phyloP scores from a whole-genome alignment of 192 early-diverging fungal species.

The Coemansia sp. region DNA sequence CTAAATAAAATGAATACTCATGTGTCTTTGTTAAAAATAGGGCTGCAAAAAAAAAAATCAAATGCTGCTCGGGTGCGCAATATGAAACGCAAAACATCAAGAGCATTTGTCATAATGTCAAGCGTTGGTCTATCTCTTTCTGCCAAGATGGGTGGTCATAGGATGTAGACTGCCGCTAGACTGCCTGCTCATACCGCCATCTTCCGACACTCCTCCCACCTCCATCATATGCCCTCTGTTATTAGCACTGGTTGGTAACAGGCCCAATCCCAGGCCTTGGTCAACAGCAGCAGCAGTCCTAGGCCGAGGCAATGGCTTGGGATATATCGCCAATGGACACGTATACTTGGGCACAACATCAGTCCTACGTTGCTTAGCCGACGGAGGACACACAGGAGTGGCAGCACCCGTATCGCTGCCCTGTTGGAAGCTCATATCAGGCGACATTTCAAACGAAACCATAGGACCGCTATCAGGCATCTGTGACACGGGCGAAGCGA shows the following conservation, averaged over 20 bases:
- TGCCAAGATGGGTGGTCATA: slow-evolving; percentile 26
- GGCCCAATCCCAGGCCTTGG: not conserved
- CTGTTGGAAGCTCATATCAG: slow-evolving; percentile 21
- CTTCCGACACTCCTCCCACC: slow-evolving; percentile 18
- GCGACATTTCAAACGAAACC: slow-evolving; percentile 39
- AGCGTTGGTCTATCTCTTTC: not conserved
- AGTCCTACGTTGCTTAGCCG: not conserved
- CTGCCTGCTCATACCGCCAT: slow-evolving; percentile 17
- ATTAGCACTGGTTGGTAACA: not conserved
- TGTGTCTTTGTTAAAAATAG: slow-evolving; percentile 6
- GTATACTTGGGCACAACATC: slow-evolving; percentile 8
- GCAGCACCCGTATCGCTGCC: not conserved
- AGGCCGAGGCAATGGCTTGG: slow-evolving; percentile 47
- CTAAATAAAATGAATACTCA: not conserved
- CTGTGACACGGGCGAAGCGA: not conserved
- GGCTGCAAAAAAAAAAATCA: slow-evolving; percentile 1
- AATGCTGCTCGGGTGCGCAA: not conserved
- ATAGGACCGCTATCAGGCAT: slow-evolving; percentile 20
- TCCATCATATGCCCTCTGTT: slow-evolving; percentile 12
- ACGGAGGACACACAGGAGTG: slow-evolving; percentile 2
- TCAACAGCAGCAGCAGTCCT: slow-evolving; percentile 5
- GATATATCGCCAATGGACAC: slow-evolving; percentile 29
- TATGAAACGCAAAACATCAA: not conserved
- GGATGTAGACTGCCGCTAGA: slow-evolving; percentile 10
- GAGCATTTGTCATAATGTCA: not conserved